phyloP scores from a whole-genome alignment of 139 green algal species.

The Haematococcus lacustris region DNA sequence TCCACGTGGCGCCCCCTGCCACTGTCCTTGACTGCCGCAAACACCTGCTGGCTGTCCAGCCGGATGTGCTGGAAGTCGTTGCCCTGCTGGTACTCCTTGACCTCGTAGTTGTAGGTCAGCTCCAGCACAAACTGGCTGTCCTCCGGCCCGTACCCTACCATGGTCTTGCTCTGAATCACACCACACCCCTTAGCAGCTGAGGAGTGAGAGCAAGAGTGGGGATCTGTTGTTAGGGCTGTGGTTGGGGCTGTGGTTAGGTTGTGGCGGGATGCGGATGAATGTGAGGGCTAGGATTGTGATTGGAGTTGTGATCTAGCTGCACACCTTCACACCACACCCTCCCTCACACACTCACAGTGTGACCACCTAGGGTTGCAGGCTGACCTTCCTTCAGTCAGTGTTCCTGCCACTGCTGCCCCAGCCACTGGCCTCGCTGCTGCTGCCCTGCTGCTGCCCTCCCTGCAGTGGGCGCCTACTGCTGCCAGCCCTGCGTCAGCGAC shows the following conservation, averaged over 20 bases:
- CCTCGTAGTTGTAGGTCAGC: constrained; percentile 44
- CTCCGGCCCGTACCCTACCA: constrained; percentile 37
- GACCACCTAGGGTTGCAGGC: no score
- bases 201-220: not conserved
- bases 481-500: not conserved
- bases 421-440: not conserved
- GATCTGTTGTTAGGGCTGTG: not conserved
- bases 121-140: constrained; percentile 41
- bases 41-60: constrained; percentile 25
- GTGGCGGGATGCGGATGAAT: not conserved
- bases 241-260: not conserved
- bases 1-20: no score
- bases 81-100: constrained; percentile 37
- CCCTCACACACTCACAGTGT: not conserved
- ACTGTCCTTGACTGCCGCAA: constrained; percentile 4
- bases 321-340: no score
- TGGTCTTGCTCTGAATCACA: constrained; percentile 28
- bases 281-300: no score
- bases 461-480: not conserved
- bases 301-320: no score
- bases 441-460: not conserved
- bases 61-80: constrained; percentile 40
- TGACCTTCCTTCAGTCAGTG: no score
- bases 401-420: no score
- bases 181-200: no score